Evolutionary conservation across 108 stramenopile genomes (phyloP), one percentile per base, ranked within the genome.

Genomic region (Discostella stelligeroides): DNA sequence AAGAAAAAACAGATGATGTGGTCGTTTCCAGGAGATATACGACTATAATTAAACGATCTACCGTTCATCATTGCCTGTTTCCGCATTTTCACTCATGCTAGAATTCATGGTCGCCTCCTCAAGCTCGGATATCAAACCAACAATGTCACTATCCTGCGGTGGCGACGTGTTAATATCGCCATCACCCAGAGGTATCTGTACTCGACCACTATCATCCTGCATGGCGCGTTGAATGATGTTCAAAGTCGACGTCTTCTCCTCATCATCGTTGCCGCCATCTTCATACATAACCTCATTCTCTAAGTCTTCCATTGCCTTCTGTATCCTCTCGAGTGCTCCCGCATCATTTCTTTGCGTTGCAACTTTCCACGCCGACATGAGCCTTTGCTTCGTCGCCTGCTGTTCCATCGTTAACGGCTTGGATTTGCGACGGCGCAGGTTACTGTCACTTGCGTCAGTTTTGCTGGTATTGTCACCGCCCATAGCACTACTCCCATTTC

Each of bases 281-380:
- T 49, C 29, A 6, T 40, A 18, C 27, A 58, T 58, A n/a, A 78
- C 37, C 43, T 70, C 63, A 1, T 37, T 58, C 48, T 78, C 69
- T 37, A 78, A 65, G 27, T 66, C 76, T 54, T 78, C 55, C 76
- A 78, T 78, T 37, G 76, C 76, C 57, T 66, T 59, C 43, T 70
- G 66, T 55, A 78, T 78, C 69, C 69, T 64, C 38, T 70, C 63
- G 46, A 78, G 58, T 8, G 76, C 76, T 38, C 56, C 76, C 25
- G 41, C 24, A 34, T 78, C 76, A 23, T 63, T 56, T 46, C 50
- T 64, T 51, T 70, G 55, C 38, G 23, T 70, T 14, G 76, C 76
- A n/a, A 78, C 56, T 54, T 78, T 78, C 68, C 69, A 78, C 21
- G 76, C 76, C 63, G 76, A 69, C 34, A 70, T 64, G 11, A 78